Evolutionary conservation across 2,329 filamentous ascomycete genomes (phyloP).

Genomic region (Aaosphaeria arxii): DNA sequence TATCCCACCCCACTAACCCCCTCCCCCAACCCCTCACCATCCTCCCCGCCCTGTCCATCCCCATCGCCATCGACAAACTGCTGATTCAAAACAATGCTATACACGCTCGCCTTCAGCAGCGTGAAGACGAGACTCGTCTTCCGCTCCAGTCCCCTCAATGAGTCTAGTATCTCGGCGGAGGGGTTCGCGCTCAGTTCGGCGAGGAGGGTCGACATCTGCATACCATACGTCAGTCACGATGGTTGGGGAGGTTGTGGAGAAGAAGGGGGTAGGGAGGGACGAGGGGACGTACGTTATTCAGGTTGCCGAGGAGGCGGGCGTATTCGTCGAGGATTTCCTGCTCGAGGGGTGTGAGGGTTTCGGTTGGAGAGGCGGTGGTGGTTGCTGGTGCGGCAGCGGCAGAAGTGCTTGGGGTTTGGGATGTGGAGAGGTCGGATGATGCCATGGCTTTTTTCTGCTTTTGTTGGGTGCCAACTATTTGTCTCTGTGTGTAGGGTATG

Average conservation of each 20-base stretch:
- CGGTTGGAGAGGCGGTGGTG: slow-evolving; percentile 8
- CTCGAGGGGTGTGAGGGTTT: slow-evolving; percentile 69
- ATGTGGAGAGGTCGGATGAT: slow-evolving; percentile 11
- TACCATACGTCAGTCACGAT: background rate
- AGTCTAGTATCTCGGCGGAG: slow-evolving; percentile 75
- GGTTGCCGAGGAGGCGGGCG: slow-evolving; percentile 78
- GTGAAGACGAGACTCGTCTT: slow-evolving; percentile 96
- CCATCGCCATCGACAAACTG: slow-evolving; percentile 50
- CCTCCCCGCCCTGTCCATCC: slow-evolving; percentile 14
- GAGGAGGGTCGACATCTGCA: slow-evolving; percentile 56
- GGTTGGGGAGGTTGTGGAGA: background rate
- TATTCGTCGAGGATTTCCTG: slow-evolving; percentile 97
- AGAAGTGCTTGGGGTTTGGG: slow-evolving; percentile 11
- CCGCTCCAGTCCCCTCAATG: slow-evolving; percentile 81
- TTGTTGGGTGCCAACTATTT: too few species aligned
- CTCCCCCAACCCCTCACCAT: slow-evolving; percentile 26
- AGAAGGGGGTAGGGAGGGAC: background rate
- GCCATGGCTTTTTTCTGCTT: background rate
- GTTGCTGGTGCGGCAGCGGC: background rate
- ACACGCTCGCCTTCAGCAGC: slow-evolving; percentile 94
- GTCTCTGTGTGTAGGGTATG: background rate
- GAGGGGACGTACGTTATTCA: slow-evolving; percentile 74
- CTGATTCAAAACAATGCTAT: slow-evolving; percentile 97
- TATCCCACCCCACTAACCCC: background rate
- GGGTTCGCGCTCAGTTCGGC: slow-evolving; percentile 64